Conservation (phyloP, 2,329 filamentous ascomycete species). For the Remersonia thermophila region DNA sequence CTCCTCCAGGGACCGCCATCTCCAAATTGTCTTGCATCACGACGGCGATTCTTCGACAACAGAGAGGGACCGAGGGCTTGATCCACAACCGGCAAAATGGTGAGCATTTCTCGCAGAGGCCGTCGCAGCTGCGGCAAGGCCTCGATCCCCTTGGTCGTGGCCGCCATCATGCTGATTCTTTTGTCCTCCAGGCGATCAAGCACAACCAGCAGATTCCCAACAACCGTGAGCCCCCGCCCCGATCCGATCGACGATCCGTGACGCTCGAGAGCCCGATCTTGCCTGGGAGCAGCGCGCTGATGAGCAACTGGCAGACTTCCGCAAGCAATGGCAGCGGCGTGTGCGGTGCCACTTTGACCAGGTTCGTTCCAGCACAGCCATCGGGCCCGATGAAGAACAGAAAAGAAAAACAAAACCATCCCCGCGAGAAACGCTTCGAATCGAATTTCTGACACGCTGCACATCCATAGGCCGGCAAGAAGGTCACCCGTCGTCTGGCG, state of each 20-base stretch:
- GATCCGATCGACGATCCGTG: conserved; percentile 19
- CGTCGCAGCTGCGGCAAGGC: conserved; percentile 15
- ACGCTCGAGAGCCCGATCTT: conserved; percentile 5
- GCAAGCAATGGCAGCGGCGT: conserved; percentile 99
- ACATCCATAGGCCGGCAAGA: conserved; percentile 70
- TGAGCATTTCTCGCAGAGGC: conserved; percentile 20
- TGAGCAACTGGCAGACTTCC: conserved; percentile 59
- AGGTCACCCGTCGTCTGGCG: conserved; percentile 81
- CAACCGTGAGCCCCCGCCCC: conserved; percentile 60
- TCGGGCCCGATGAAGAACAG: conserved; percentile 8
- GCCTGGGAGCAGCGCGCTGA: conserved; percentile 27
- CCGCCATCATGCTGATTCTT: conserved; percentile 41
- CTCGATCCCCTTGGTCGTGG: conserved; percentile 34
- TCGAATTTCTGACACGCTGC: conserved; percentile 24
- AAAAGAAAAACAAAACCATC: conserved; percentile 12
- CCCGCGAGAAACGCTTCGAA: conserved; percentile 10
- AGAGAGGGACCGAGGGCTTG: conserved; percentile 25
- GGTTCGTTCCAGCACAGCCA: conserved; percentile 38
- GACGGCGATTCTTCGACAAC: conserved; percentile 23
- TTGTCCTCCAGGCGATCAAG: conserved; percentile 71
- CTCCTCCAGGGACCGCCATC: conserved; percentile 18
- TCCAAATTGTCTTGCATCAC: conserved; percentile 25
- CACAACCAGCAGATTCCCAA: conserved; percentile 98
- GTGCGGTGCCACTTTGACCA: conserved; percentile 99
- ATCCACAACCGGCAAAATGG: conserved; percentile 44